Percentiles rank a stretch among this genome's conserved stretches.
Conservation (phyloP, 306 rosid species). For the Mucuna pruriens region DNA sequence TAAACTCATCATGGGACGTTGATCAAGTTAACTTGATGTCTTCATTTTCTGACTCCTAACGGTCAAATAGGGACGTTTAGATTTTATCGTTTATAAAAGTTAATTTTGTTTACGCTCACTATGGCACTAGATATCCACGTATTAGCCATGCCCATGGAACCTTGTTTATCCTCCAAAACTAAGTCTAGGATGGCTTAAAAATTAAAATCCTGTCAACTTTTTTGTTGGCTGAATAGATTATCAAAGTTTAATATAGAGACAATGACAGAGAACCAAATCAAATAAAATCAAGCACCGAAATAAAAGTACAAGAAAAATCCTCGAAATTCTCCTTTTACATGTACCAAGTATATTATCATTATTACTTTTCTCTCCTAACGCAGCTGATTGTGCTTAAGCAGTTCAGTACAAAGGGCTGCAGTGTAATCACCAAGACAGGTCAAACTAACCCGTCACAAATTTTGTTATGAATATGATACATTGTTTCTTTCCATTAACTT, state of each 20-base stretch:
- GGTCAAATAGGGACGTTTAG: background rate
- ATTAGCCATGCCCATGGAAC: background rate
- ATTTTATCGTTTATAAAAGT: background rate
- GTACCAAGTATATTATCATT: background rate
- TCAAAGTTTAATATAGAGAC: background rate
- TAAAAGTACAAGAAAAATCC: background rate
- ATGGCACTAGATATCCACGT: background rate
- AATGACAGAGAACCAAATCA: slow-evolving; percentile 3
- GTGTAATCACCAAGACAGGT: background rate
- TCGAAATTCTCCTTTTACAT: background rate
- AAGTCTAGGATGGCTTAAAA: too few species aligned
- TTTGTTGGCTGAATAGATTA: background rate
- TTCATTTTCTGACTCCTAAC: background rate
- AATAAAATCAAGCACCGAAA: background rate
- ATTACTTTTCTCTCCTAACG: background rate
- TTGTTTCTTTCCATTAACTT: background rate
- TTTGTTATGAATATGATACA: background rate
- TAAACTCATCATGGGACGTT: background rate
- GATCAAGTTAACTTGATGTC: background rate
- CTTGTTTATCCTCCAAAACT: too few species aligned
- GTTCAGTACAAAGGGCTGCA: background rate
- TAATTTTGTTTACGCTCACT: background rate
- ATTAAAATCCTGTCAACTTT: background rate
- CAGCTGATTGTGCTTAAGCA: background rate
- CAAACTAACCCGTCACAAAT: background rate